Evolutionary conservation across 2,329 filamentous ascomycete species (phyloP).

Genomic region (Leptographium galeiforme): DNA sequence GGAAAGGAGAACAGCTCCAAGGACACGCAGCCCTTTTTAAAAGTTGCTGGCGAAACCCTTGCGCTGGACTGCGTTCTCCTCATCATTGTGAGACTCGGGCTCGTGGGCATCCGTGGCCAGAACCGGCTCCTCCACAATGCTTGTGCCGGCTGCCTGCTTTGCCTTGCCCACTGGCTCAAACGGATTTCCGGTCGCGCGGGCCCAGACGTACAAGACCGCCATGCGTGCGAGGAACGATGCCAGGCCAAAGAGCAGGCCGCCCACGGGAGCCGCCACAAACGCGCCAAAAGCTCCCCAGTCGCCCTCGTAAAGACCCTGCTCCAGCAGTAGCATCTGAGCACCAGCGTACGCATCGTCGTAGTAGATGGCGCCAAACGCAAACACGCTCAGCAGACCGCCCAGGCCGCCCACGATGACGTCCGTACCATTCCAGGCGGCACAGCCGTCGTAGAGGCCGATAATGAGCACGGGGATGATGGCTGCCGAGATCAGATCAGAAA

Average conservation of each 20-base stretch:
- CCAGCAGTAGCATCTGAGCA: slow-evolving; percentile 54
- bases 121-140: not conserved
- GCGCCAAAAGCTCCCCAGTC: slow-evolving; percentile 78
- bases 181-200: slow-evolving; percentile 42
- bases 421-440: slow-evolving; percentile 66
- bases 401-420: slow-evolving; percentile 68
- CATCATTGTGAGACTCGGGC: not conserved
- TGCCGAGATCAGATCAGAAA: slow-evolving; percentile 67
- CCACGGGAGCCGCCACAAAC: slow-evolving; percentile 67
- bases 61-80: not conserved
- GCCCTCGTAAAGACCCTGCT: slow-evolving; percentile 59
- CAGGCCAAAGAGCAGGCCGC: slow-evolving; percentile 58
- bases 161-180: slow-evolving; percentile 52
- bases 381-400: slow-evolving; percentile 66
- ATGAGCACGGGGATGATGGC: slow-evolving; percentile 62
- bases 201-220: slow-evolving; percentile 39
- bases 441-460: slow-evolving; percentile 52
- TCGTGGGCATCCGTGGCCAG: not conserved
- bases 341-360: slow-evolving; percentile 53
- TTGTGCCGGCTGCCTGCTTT: not conserved
- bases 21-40: not conserved
- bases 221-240: slow-evolving; percentile 49
- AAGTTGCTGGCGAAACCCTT: not conserved
- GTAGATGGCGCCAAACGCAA: slow-evolving; percentile 69
- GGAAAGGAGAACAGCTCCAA: not conserved